These are phyloP conservation scores for Aspergillus sojae DNA, from an alignment of 2,329 filamentous ascomycete species.

Conservation along the genomic window DNA sequence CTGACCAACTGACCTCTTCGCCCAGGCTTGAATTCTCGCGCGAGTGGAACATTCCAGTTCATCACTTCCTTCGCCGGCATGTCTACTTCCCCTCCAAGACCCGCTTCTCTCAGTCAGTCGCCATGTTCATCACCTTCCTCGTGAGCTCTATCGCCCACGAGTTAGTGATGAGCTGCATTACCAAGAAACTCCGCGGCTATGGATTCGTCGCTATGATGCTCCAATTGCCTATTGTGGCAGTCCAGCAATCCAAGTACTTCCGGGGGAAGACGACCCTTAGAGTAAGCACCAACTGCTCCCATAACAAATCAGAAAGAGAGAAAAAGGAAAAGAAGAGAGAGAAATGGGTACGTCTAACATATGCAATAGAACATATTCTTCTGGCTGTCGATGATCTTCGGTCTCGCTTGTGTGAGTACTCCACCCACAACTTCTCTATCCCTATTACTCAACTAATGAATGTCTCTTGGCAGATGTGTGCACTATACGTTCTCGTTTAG, in stretches of 20 bases:
- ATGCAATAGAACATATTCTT: slow-evolving; percentile 72
- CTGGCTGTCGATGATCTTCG: slow-evolving; percentile 89
- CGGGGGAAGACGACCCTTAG: slow-evolving; percentile 76
- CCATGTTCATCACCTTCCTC: slow-evolving; percentile 88
- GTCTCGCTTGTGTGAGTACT: slow-evolving; percentile 71
- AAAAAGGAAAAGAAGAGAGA: background rate
- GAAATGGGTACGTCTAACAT: background rate
- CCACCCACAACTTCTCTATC: background rate
- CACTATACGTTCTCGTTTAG: slow-evolving; percentile 61
- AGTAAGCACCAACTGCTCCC: slow-evolving; percentile 35
- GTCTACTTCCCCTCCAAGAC: slow-evolving; percentile 84
- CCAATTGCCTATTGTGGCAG: slow-evolving; percentile 90
- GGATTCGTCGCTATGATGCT: slow-evolving; percentile 95
- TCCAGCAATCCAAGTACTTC: slow-evolving; percentile 80
- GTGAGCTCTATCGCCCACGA: slow-evolving; percentile 90
- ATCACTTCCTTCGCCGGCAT: slow-evolving; percentile 91
- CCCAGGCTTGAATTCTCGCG: slow-evolving; percentile 85
- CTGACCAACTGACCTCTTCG: background rate
- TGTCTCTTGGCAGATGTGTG: slow-evolving; percentile 53
- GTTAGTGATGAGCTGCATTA: slow-evolving; percentile 96
- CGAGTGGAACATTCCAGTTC: slow-evolving; percentile 97
- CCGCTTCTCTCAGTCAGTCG: slow-evolving; percentile 73
- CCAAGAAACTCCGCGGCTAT: slow-evolving; percentile 92
- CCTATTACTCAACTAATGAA: background rate
- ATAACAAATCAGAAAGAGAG: background rate